Evolutionary conservation across 1,139 yeast genomes (phyloP), one percentile per base, ranked within the genome.

Genomic region (Eremothecium gossypii): DNA sequence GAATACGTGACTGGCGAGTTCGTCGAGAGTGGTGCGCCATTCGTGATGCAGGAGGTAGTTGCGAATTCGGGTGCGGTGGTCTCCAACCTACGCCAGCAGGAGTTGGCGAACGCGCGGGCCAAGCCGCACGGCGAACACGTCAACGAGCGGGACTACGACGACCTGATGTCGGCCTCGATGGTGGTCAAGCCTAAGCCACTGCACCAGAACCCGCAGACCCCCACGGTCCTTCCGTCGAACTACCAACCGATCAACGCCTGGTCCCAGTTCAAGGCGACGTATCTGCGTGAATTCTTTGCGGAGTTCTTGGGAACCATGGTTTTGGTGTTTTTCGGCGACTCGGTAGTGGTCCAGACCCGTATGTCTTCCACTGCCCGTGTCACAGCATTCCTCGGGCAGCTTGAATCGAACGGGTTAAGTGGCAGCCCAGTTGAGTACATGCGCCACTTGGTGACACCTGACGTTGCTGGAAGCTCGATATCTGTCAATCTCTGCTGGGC

Each of bases 221-320:
- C 65, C 10, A 59, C 65, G 1, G 63, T 61, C 36, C 47, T 61
- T 36, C 65, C 65, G 4, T 58, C 63, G n/a, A 58, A 63, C 1
- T 60, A 60, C 39, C 60, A 60, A 39, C 65, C 65, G 10, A 60
- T 60, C 39, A 61, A 60, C 37, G 49, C 44, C 39, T 61, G 65
- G 65, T 58, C 64, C 1, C 45, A 55, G 26, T 42, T 57, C 11
- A 61, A 60, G 41, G 53, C 54, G 35, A 48, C 48, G 6, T 53
- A 58, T 36, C 46, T 59, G 39, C 60, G 59, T 37, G 65, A 61
- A 41, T 58, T 60, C 39, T 44, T 61, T 29, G 76, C 77, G 17
- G 77, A 73, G 54, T 71, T 70, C 50, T 51, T 70, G 36, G 76
- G 76, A n/a, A 67, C 73, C 3, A 50, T 69, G 57, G 54, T 70